Conservation (phyloP, 441 rosid species). For the Gossypium davidsonii region DNA sequence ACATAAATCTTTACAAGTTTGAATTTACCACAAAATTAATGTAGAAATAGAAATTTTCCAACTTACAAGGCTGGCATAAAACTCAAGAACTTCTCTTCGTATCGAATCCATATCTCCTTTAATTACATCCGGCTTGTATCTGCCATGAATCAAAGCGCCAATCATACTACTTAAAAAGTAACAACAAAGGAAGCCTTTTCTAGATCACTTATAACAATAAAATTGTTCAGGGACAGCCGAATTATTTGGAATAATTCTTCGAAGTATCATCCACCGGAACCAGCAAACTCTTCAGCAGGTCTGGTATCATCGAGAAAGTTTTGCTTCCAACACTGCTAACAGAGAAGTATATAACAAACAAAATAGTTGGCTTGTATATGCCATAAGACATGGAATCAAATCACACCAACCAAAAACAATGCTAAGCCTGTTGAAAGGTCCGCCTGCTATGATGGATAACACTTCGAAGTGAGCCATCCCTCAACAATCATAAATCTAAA, state of each 20-base stretch:
- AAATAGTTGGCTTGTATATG: no score
- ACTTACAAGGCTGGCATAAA: conserved; percentile 54
- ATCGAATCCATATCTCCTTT: conserved; percentile 96
- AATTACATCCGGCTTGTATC: conserved; percentile 79
- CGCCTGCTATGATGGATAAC: neutral
- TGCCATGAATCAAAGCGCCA: conserved; percentile 20
- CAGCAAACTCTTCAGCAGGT: no score
- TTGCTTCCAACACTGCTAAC: no score
- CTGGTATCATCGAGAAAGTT: no score
- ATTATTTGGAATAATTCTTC: no score
- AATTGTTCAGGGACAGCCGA: no score
- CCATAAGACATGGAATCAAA: no score
- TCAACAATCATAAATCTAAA: neutral
- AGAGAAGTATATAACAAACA: no score
- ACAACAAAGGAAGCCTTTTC: neutral
- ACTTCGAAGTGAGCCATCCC: neutral
- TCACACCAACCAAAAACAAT: no score
- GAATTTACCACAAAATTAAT: neutral
- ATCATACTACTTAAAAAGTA: neutral
- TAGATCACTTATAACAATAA: no score
- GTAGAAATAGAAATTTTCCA: neutral
- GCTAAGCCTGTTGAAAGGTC: no score
- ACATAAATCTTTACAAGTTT: neutral
- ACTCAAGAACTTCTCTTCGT: conserved; percentile 51
- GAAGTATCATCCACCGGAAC: no score